A percentile compares a stretch with the other conserved stretches of the same genome.
These are phyloP conservation scores for Kazachstania taianensis DNA, from an alignment of 805 yeast genomes.

Conservation along the genomic window DNA sequence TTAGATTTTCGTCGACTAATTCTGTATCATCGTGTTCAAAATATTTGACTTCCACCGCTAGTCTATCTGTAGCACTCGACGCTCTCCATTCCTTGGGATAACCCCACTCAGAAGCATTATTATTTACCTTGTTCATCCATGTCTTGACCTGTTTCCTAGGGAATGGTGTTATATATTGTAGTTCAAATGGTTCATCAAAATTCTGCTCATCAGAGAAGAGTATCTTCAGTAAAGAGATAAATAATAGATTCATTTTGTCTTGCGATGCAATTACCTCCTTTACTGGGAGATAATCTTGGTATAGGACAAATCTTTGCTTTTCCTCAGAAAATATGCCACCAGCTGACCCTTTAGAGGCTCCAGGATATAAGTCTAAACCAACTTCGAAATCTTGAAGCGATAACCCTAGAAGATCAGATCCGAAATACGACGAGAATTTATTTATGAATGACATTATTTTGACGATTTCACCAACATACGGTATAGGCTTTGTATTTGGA, in stretches of 20 bases:
- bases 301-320: conserved; percentile 7
- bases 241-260: conserved; percentile 19
- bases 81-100: conserved; percentile 21
- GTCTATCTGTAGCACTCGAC: conserved; percentile 1
- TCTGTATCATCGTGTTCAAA: conserved; percentile 10
- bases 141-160: conserved; percentile 9
- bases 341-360: conserved; percentile 10
- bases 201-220: conserved; percentile 9
- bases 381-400: conserved; percentile 21
- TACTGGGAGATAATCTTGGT: conserved; percentile 17
- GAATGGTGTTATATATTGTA: conserved; percentile 6
- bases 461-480: conserved; percentile 16
- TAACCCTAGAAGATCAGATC: conserved; percentile 13
- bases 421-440: conserved; percentile 14
- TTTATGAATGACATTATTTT: conserved; percentile 18
- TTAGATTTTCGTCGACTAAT: conserved; percentile 11
- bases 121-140: conserved; percentile 10
- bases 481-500: conserved; percentile 15
- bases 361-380: conserved; percentile 20
- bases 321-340: conserved; percentile 8
- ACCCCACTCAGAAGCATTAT: conserved; percentile 17
- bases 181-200: conserved; percentile 13
- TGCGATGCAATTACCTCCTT: conserved; percentile 17
- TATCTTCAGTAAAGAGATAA: conserved; percentile 14
- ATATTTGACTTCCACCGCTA: conserved; percentile 1